Conservation (phyloP, 78 protist genomes). For the Chrysochromulina parva region DNA sequence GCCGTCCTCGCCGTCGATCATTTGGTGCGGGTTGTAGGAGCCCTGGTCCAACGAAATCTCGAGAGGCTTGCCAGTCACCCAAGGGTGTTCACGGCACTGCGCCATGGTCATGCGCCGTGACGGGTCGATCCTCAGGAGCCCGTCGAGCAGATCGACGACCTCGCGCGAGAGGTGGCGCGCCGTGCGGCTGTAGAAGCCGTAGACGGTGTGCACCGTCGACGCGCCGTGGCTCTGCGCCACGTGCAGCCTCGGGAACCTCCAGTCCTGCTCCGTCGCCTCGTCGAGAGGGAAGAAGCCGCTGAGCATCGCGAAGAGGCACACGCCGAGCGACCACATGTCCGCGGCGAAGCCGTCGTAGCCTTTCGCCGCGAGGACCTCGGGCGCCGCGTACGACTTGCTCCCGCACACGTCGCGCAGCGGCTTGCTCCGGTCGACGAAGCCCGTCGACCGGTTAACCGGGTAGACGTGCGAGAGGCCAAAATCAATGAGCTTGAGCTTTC, state of each 20-base stretch:
- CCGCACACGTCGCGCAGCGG: neutral
- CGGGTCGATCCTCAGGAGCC: neutral
- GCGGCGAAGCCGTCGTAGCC: conserved; percentile 23
- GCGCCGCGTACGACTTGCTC: conserved; percentile 11
- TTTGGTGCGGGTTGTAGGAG: too few relatives aligned
- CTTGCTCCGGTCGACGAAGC: neutral
- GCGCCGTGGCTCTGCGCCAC: neutral
- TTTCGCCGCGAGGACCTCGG: neutral
- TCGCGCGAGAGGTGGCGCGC: neutral
- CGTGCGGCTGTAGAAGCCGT: neutral
- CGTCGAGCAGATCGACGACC: neutral
- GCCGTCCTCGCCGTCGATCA: too few relatives aligned
- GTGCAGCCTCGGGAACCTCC: neutral
- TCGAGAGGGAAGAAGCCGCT: conserved; percentile 24
- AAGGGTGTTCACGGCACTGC: neutral
- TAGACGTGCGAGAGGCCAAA: conserved; percentile 13
- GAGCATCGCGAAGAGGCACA: conserved; percentile 7
- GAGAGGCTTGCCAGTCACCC: neutral
- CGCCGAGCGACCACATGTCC: conserved; percentile 1
- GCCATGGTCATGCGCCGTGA: neutral
- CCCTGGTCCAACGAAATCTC: too few relatives aligned
- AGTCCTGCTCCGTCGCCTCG: conserved; percentile 7
- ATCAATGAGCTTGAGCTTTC: neutral
- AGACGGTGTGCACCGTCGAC: neutral
- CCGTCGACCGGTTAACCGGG: neutral